These are phyloP conservation scores for Cyclaneusma minus DNA, from an alignment of 2,329 filamentous ascomycete genomes.

Conservation along the genomic window DNA sequence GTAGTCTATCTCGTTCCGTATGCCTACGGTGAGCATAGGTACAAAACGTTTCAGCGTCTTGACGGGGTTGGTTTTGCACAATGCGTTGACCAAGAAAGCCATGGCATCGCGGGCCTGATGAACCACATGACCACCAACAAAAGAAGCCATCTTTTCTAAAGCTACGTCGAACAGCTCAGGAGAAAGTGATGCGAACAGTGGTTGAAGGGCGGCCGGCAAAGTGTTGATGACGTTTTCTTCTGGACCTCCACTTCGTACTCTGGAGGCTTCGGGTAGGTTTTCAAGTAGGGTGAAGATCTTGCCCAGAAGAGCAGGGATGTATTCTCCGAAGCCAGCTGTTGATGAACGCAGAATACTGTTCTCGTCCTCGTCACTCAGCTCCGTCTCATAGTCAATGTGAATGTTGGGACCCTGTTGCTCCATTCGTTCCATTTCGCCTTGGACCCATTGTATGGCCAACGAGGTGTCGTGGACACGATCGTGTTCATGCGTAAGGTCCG, in stretches of 20 bases:
- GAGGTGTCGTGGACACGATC: slow-evolving; percentile 56
- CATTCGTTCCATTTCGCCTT: slow-evolving; percentile 84
- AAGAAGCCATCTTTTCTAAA: slow-evolving; percentile 80
- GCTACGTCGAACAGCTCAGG: slow-evolving; percentile 87
- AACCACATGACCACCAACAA: slow-evolving; percentile 86
- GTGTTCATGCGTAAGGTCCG: slow-evolving; percentile 57
- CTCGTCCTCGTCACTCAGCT: slow-evolving; percentile 76
- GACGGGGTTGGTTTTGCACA: slow-evolving; percentile 90
- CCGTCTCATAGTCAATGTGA: slow-evolving; percentile 68
- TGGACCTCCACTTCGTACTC: slow-evolving; percentile 77
- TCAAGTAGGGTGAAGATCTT: slow-evolving; percentile 92
- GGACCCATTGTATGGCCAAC: slow-evolving; percentile 84
- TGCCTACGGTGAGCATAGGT: slow-evolving; percentile 78
- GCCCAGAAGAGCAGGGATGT: slow-evolving; percentile 76
- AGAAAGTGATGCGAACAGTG: slow-evolving; percentile 78
- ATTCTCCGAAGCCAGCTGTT: slow-evolving; percentile 86
- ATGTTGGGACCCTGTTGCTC: slow-evolving; percentile 76
- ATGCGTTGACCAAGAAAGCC: slow-evolving; percentile 92
- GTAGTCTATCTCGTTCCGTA: slow-evolving; percentile 91
- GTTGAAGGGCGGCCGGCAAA: slow-evolving; percentile 77
- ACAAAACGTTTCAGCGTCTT: slow-evolving; percentile 85
- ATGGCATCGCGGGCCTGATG: slow-evolving; percentile 95
- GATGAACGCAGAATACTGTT: slow-evolving; percentile 81
- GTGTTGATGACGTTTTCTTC: slow-evolving; percentile 97
- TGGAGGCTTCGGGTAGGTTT: slow-evolving; percentile 81